Base-by-base conservation (phyloP, 345 rosid genomes). In the Cardamine occulta region DNA sequence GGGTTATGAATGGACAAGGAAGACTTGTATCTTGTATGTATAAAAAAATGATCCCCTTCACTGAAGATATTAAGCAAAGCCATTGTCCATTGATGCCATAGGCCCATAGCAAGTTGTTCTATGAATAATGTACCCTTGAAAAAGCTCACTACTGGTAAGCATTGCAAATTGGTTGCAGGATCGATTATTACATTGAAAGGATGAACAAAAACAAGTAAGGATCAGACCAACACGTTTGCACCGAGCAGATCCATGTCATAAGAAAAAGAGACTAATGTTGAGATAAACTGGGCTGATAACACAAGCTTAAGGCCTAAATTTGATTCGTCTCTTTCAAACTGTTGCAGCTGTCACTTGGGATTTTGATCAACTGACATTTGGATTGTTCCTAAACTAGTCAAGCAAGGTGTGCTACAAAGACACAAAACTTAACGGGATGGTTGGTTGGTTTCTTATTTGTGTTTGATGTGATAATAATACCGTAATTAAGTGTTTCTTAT, bases 101-200 rank as follows among this genome's bases (percentile, higher is more conserved):
- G 93, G 96, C 96, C 96, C 96, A 93, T 91, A 40, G 93, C 97
- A 81, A 93, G 93, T 84, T 93, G 91, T 70, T 97, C 97, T 66
- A 89, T 88, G 49, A 3, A 39, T 0, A 40, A 40, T 40, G 6
- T 91, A 93, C 37, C 88, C 91, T 81, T 88, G 96, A 63, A 91
- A 93, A 79, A 93, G 93, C 75, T 93, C 96, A 57, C 97, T 91
- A 70, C 98, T 96, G 70, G 91, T 91, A 53, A 91, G 96, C 97
- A 89, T 89, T 3, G 97, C 97, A 73, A 93, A 91, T 61, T 87
- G 24, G 89, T 92, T 23, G 96, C 97, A 63, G 98, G 97, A 65
- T 91, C 98, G 5, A 91, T 88, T 7, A 91, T 91, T 67, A 88
- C 86, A 35, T 93, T 97, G 85, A 81, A 87, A 68, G 17, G 18